These are phyloP conservation scores for Liriodendron chinense DNA, from an alignment of 164 flowering plant genomes.

Conservation along the genomic window DNA sequence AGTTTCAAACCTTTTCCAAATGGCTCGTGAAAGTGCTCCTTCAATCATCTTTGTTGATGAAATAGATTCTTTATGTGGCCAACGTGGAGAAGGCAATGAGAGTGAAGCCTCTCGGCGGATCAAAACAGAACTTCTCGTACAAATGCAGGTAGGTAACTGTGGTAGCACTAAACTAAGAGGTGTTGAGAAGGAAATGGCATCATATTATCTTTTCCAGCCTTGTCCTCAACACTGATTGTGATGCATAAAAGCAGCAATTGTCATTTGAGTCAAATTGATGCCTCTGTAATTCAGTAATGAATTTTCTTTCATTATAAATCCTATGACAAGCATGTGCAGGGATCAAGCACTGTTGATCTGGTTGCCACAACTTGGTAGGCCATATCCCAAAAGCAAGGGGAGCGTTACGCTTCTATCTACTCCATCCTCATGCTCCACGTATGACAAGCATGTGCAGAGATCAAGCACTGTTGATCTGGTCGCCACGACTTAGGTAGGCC, in stretches of 20 bases:
- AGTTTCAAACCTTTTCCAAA: constrained; percentile 90
- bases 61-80: constrained; percentile 95
- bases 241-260: not conserved
- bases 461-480: too few species aligned
- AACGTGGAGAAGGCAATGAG: constrained; percentile 97
- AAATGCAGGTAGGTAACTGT: constrained; percentile 84
- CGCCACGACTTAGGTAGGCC: too few species aligned
- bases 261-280: too few species aligned
- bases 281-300: too few species aligned
- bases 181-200: not conserved
- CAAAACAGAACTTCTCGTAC: constrained; percentile 96
- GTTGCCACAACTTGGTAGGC: too few species aligned
- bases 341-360: too few species aligned
- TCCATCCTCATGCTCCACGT: too few species aligned
- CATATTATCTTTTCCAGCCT: not conserved
- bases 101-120: constrained; percentile 98
- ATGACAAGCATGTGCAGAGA: too few species aligned
- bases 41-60: constrained; percentile 95
- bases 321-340: too few species aligned
- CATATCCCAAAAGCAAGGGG: too few species aligned
- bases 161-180: not conserved
- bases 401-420: too few species aligned
- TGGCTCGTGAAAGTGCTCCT: constrained; percentile 99
- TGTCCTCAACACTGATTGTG: not conserved
- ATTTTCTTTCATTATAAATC: too few species aligned